A percentile compares a stretch with the other conserved stretches of the same genome.
Conservation (phyloP, 495 filamentous ascomycete genomes). For the Clavariopsis aquatica region DNA sequence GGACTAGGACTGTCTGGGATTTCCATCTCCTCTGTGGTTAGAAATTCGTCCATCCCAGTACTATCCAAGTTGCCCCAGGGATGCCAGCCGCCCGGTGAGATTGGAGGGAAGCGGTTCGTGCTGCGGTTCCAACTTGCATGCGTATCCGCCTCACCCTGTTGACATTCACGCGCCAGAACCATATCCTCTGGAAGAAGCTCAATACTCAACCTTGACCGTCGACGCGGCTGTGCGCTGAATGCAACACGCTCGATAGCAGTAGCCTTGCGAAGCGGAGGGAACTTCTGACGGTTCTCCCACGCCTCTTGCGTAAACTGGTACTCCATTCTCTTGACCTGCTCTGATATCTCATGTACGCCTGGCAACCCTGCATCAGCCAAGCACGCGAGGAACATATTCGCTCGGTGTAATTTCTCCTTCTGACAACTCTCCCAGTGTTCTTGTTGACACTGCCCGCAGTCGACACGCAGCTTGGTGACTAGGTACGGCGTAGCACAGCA, state of each 20-base stretch:
- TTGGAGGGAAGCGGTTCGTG: too few relatives aligned
- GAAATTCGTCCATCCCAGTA: not conserved
- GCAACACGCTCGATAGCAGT: not conserved
- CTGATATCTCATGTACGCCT: not conserved
- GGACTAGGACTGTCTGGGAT: not conserved
- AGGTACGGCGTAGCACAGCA: conserved; percentile 24
- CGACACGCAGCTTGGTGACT: not conserved
- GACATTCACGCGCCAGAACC: not conserved
- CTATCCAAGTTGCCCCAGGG: not conserved
- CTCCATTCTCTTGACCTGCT: conserved; percentile 1
- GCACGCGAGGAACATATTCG: not conserved
- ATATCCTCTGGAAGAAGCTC: conserved; percentile 23
- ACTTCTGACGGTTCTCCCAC: not conserved
- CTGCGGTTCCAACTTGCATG: too few relatives aligned
- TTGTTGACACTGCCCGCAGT: conserved; percentile 21
- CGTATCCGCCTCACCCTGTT: not conserved
- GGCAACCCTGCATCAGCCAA: not conserved
- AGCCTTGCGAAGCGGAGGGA: not conserved
- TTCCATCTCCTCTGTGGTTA: not conserved
- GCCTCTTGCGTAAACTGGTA: not conserved
- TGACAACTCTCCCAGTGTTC: not conserved
- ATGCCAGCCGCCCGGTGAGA: too few relatives aligned
- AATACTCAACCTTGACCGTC: conserved; percentile 2
- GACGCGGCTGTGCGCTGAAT: not conserved
- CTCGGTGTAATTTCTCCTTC: conserved; percentile 2